Conservation (phyloP, 2,329 filamentous ascomycete species). For the Grosmannia serpens region DNA sequence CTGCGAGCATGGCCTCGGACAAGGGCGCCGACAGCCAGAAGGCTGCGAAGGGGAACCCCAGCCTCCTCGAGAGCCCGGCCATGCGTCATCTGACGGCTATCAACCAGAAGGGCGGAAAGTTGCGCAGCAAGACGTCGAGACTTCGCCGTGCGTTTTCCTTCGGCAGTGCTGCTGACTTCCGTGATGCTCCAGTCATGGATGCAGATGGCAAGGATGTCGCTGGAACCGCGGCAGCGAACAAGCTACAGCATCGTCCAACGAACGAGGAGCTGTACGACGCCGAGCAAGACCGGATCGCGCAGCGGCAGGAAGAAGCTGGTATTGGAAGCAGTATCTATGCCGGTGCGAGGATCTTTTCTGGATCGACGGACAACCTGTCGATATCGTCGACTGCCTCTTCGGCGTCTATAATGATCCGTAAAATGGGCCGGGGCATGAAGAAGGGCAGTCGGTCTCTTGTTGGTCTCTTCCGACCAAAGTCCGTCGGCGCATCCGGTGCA, state of each 20-base stretch:
- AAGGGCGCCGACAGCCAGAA: conserved; percentile 9
- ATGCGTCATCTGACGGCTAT: conserved; percentile 79
- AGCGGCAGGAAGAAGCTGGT: conserved; percentile 83
- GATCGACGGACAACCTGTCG: conserved; percentile 89
- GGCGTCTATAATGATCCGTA: conserved; percentile 86
- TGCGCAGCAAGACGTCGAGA: conserved; percentile 76
- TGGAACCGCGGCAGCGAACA: conserved; percentile 22
- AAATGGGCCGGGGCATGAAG: conserved; percentile 99
- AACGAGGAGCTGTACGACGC: conserved; percentile 61
- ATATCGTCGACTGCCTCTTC: conserved; percentile 85
- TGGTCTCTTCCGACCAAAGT: conserved; percentile 90
- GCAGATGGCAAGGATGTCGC: background rate
- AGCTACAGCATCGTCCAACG: conserved; percentile 54
- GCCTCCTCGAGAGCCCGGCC: conserved; percentile 52
- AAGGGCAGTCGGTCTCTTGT: conserved; percentile 83
- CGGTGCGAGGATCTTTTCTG: conserved; percentile 71
- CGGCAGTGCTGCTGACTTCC: conserved; percentile 84
- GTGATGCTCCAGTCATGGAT: conserved; percentile 51
- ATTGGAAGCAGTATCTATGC: conserved; percentile 91
- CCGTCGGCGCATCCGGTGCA: conserved; percentile 63
- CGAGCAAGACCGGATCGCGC: conserved; percentile 83
- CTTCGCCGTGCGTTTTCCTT: conserved; percentile 91
- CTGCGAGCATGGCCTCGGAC: background rate
- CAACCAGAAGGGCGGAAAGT: conserved; percentile 65
- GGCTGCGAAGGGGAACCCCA: conserved; percentile 15